These are phyloP conservation scores for Udeniomyces megalosporus DNA, from an alignment of 768 basidiomycete genomes.

Conservation along the genomic window DNA sequence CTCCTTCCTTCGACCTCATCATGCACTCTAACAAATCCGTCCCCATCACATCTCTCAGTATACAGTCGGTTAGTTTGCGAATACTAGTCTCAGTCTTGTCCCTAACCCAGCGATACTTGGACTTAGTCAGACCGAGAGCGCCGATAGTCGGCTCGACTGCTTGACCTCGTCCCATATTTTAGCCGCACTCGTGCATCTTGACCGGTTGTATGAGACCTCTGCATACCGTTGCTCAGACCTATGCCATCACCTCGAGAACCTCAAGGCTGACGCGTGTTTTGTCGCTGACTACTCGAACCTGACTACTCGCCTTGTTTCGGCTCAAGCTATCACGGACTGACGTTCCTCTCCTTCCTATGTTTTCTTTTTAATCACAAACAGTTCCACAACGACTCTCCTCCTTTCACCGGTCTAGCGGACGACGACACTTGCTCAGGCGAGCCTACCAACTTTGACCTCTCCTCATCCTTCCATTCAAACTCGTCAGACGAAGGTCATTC, in stretches of 20 bases:
- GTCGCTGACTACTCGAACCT: too few relatives aligned
- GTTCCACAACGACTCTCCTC: slow-evolving; percentile 21
- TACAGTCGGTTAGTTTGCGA: slow-evolving; percentile 5
- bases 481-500: neutral
- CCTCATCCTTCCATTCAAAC: neutral
- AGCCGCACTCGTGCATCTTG: too few relatives aligned
- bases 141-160: neutral
- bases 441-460: slow-evolving; percentile 7
- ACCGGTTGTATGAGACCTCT: too few relatives aligned
- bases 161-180: too few relatives aligned
- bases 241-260: too few relatives aligned
- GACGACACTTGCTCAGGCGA: neutral
- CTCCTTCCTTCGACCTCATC: neutral
- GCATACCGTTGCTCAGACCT: too few relatives aligned
- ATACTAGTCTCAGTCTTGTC: neutral
- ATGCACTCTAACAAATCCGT: neutral
- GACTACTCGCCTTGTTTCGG: neutral
- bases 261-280: too few relatives aligned
- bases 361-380: slow-evolving; percentile 7
- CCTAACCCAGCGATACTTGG: neutral
- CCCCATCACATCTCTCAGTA: slow-evolving; percentile 1
- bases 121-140: too few relatives aligned
- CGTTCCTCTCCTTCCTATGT: neutral
- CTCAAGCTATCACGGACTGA: neutral
- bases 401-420: slow-evolving; percentile 13